Base-by-base conservation (phyloP, 768 basidiomycete genomes). In the Tephrocybe sp. region DNA sequence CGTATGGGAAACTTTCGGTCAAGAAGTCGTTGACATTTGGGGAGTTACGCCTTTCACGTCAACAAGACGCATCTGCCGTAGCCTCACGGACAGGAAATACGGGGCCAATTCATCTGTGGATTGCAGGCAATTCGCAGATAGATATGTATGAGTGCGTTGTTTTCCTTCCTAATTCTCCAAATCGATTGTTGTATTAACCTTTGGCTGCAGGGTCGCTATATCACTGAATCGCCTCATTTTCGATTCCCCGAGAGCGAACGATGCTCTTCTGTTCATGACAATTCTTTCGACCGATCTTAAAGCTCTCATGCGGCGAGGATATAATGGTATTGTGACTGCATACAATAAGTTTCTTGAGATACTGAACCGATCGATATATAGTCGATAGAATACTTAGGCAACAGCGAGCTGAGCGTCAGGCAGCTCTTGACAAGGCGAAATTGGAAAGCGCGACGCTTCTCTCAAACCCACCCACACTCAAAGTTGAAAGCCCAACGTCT, bases 301-400 rank as follows among this genome's bases (percentile, higher is more conserved):
- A 50, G 83, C 91, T 2, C 65, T 97, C 54, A 86, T 84, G 59
- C 73, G 92, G 31, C 74, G 92, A 54, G 94, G 92, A 4, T 94
- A 91, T 62, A 91, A 93, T 58, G 86, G 90, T 88, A 45, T 22
- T 4, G 11, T 2, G 30, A 24, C 16, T n/a, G 36, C 8, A 11
- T 18, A 3, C 33, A 18, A 4, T 12, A 24, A 24, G 1, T 11
- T 15, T 25, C 19, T 15, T 11, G 30, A 18, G 19, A 22, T 23
- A 5, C 31, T 56, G 24, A 52, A 6, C 16, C n/a, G 23, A 13
- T 7, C 15, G 37, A 43, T 23, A 19, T 23, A 1, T 48, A 91
- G 94, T 97, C 45, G 94, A 97, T 61, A 79, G 94, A 27, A 95
- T 98, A 50, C 70, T 97, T 49, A 84, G 85, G 49, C 87, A 90